Percentiles rank a stretch among this genome's conserved stretches.
These are phyloP conservation scores for Fusarium cyanostomum DNA, from an alignment of 2,329 filamentous ascomycete genomes.

Conservation along the genomic window DNA sequence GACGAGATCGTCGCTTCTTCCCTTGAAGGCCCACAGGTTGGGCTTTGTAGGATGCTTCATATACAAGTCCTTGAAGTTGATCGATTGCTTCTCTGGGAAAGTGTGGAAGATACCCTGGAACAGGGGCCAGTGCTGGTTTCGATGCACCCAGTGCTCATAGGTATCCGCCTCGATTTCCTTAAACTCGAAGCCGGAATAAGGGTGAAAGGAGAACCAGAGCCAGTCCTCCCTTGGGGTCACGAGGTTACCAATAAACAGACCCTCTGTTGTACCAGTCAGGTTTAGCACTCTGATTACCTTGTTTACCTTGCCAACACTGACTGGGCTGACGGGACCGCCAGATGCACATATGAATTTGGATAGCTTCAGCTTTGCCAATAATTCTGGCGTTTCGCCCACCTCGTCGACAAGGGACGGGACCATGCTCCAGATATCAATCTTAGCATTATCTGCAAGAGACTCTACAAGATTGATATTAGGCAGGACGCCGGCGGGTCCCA, in stretches of 20 bases:
- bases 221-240: slow-evolving; percentile 42
- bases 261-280: slow-evolving; percentile 48
- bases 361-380: slow-evolving; percentile 44
- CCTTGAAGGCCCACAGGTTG: slow-evolving; percentile 44
- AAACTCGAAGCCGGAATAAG: slow-evolving; percentile 49
- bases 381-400: slow-evolving; percentile 43
- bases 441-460: slow-evolving; percentile 44
- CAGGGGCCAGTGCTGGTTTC: slow-evolving; percentile 39
- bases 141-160: slow-evolving; percentile 48
- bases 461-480: slow-evolving; percentile 51
- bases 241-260: slow-evolving; percentile 48
- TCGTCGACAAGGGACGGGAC: slow-evolving; percentile 50
- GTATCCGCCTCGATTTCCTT: slow-evolving; percentile 43
- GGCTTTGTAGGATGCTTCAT: slow-evolving; percentile 41
- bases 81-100: slow-evolving; percentile 39
- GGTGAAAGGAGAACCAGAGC: slow-evolving; percentile 48
- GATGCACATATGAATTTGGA: slow-evolving; percentile 51
- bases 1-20: slow-evolving; percentile 45
- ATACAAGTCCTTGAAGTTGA: slow-evolving; percentile 47
- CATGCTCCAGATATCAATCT: slow-evolving; percentile 53
- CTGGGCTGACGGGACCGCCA: slow-evolving; percentile 43
- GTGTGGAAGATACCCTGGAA: slow-evolving; percentile 46
- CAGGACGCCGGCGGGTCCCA: slow-evolving; percentile 48
- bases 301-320: slow-evolving; percentile 44
- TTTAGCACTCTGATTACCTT: slow-evolving; percentile 47